Evolutionary conservation across 176 grass and related monocot species (phyloP).

Genomic region (Chrysopogon serrulatus): DNA sequence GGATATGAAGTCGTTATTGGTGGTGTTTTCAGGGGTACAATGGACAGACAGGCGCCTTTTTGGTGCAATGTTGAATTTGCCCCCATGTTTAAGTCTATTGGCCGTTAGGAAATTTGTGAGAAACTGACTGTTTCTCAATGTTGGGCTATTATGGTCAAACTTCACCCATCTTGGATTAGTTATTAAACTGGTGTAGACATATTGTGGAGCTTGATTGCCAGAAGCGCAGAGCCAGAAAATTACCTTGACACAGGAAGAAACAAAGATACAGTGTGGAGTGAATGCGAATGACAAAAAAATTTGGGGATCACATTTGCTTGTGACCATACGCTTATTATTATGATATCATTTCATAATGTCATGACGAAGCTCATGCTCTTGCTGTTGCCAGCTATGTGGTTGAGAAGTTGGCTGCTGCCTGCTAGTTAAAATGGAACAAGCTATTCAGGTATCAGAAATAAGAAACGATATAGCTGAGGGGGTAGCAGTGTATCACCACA

Average conservation of each 20-base stretch:
- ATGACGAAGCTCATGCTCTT: background rate
- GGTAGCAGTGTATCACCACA: background rate
- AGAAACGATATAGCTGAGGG: background rate
- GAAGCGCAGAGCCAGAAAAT: background rate
- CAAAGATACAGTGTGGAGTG: background rate
- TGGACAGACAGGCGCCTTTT: background rate
- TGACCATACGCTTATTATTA: background rate
- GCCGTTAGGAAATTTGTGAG: background rate
- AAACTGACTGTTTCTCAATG: background rate
- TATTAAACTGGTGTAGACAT: background rate
- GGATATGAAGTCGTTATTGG: background rate
- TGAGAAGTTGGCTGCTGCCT: slow-evolving; percentile 7
- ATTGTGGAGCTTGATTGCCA: background rate
- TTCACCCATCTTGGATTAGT: background rate
- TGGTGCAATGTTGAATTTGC: background rate
- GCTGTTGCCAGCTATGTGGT: background rate
- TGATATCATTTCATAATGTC: background rate
- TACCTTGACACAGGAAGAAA: background rate
- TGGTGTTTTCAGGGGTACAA: background rate
- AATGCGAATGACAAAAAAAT: background rate
- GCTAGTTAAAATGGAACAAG: background rate
- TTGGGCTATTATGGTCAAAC: background rate
- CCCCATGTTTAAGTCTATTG: background rate
- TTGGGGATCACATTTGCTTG: background rate
- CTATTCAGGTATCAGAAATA: background rate